These are phyloP conservation scores for Rhodotorula kratochvilovae DNA, from an alignment of 768 basidiomycete genomes.

Conservation along the genomic window DNA sequence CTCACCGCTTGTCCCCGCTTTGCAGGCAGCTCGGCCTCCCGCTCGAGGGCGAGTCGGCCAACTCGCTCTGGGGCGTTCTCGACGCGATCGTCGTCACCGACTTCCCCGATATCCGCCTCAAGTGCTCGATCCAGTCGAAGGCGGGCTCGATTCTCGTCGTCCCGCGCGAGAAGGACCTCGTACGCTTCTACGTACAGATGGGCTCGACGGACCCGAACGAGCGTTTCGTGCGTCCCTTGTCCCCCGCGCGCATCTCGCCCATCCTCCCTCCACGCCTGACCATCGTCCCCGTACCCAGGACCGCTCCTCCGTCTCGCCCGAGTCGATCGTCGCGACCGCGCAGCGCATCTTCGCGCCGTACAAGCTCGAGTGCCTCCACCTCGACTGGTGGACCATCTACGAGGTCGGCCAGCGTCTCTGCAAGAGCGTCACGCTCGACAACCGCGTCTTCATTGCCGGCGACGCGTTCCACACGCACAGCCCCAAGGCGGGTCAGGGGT, in stretches of 20 bases:
- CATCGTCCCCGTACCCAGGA: neutral
- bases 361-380: conserved; percentile 36
- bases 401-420: conserved; percentile 41
- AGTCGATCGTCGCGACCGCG: conserved; percentile 35
- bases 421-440: conserved; percentile 20
- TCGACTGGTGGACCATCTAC: conserved; percentile 43
- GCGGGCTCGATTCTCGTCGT: conserved; percentile 31
- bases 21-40: conserved; percentile 29
- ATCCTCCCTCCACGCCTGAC: neutral
- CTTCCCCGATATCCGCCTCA: conserved; percentile 29
- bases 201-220: conserved; percentile 1
- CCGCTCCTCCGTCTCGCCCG: conserved; percentile 30
- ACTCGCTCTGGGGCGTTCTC: conserved; percentile 32
- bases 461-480: conserved; percentile 40
- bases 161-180: conserved; percentile 20
- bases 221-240: conserved; percentile 9
- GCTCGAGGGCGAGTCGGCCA: conserved; percentile 34
- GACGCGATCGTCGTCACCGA: conserved; percentile 25
- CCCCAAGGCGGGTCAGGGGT: conserved; percentile 40
- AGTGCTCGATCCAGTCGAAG: conserved; percentile 27
- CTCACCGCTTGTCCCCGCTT: neutral
- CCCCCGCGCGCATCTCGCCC: too few relatives aligned
- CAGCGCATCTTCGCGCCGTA: conserved; percentile 37
- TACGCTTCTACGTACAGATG: conserved; percentile 41
- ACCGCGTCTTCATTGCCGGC: conserved; percentile 41